These are phyloP conservation scores for Calophaca sinica DNA, from an alignment of 306 rosid genomes.

Conservation along the genomic window DNA sequence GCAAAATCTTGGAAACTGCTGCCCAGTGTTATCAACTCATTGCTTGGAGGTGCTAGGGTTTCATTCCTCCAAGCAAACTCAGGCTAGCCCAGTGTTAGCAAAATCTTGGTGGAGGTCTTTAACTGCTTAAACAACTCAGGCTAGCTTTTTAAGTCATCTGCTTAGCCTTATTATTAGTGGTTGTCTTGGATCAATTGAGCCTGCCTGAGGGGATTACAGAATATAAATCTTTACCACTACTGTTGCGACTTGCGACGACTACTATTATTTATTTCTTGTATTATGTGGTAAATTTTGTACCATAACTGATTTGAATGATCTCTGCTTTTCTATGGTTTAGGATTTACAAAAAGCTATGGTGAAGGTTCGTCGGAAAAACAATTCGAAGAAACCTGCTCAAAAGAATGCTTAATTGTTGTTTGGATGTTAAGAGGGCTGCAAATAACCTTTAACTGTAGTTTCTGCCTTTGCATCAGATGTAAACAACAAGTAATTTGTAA, in stretches of 20 bases:
- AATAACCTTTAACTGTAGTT: conserved; percentile 21
- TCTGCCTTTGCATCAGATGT: conserved; percentile 7
- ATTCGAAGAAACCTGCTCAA: conserved; percentile 79
- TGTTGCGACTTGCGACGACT: no score
- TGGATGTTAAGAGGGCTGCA: conserved; percentile 3
- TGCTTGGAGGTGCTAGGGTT: no score
- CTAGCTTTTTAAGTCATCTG: no score
- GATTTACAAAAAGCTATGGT: conserved; percentile 80
- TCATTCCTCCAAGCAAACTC: no score
- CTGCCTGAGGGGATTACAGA: no score
- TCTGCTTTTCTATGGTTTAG: conserved; percentile 51
- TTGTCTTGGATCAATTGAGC: no score
- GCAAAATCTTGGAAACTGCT: conserved; percentile 3
- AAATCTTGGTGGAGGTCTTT: no score
- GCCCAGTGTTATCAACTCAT: no score
- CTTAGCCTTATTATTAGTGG: no score
- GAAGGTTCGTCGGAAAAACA: conserved; percentile 87
- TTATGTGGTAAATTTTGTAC: neutral
- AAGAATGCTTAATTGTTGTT: conserved; percentile 43
- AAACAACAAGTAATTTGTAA: conserved; percentile 36
- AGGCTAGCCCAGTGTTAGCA: no score
- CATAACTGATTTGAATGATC: conserved; percentile 8
- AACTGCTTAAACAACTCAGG: no score
- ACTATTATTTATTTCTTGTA: neutral
- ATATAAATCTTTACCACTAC: no score